Base-by-base conservation (phyloP, 2,329 filamentous ascomycete species). In the Talaromyces albobiverticillius region DNA sequence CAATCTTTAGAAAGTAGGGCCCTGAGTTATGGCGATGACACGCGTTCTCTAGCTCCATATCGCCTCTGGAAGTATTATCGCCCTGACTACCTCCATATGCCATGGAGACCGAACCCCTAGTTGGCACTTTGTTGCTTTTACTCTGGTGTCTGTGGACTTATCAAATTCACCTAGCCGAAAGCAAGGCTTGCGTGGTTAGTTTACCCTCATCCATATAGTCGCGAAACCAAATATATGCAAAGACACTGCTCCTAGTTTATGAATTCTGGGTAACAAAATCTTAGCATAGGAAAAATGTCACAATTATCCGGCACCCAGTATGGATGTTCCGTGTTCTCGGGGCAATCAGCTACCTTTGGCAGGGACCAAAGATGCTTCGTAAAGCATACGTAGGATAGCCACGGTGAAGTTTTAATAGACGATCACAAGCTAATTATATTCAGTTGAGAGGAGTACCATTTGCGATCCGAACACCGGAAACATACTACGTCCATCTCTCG, bases 401-500 rank as follows among this genome's bases (percentile, higher is more conserved):
- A n/a, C n/a, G n/a, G n/a, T n/a, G n/a, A n/a, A n/a, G n/a, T 5
- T 25, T 23, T 9, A 46, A 25, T 16, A n/a, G 14, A 25, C n/a
- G 2, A 26, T 3, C 18, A 11, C 3, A 46, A 31, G 42, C 42
- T 46, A 29, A 46, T 4, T 4, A 14, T 22, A 3, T n/a, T 14
- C n/a, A 46, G 18, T 9, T 46, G 7, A 29, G 3, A 26, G 26
- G 23, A 16, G 23, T 22, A 3, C 46, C 46, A 25, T 48, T 14
- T 38, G 46, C 46, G 9, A 32, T 48, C 7, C 46, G 46, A 16
- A 48, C 46, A 14, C 46, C 46, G 13, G 46, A 48, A 23, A 22
- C 46, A 48, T 48, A 48, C 16, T 22, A 48, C 11, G 46, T 48
- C 14, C 46, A 48, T 16, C 8, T 50, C n/a, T 53, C 51, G 22